phyloP scores from a whole-genome alignment of 176 grass and related monocot genomes.

The Hsuehochloa calcarea region DNA sequence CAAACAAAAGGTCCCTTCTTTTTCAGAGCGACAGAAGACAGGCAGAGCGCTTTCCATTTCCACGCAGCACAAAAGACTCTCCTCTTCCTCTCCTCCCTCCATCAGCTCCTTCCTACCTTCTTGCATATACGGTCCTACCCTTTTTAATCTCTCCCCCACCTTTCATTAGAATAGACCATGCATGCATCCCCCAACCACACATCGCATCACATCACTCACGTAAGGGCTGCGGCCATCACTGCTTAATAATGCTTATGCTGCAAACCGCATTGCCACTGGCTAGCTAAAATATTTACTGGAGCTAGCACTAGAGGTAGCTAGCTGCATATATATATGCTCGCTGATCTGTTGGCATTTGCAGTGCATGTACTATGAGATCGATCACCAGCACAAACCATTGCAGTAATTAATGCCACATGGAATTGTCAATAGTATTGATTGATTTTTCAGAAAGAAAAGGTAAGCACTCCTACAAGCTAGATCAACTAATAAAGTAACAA shows the following conservation, averaged over 20 bases:
- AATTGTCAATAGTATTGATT: neutral
- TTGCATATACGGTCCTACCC: constrained; percentile 10
- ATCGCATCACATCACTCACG: neutral
- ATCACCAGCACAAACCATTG: neutral
- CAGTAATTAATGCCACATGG: constrained; percentile 5
- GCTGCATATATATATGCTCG: neutral
- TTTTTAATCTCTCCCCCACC: neutral
- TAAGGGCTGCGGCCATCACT: neutral
- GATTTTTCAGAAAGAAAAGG: neutral
- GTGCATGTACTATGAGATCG: neutral
- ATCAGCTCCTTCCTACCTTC: neutral
- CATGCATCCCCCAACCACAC: neutral
- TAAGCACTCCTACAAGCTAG: neutral
- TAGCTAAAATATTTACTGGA: neutral
- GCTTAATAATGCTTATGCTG: neutral
- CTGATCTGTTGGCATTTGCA: neutral
- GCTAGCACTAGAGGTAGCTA: neutral
- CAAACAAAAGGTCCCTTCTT: constrained; percentile 43
- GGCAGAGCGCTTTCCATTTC: constrained; percentile 28
- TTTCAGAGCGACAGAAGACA: constrained; percentile 34
- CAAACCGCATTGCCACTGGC: neutral
- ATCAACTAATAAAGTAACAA: constrained; percentile 5
- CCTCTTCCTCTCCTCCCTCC: neutral
- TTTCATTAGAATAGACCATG: neutral
- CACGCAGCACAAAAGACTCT: neutral